A percentile compares a stretch with the other conserved stretches of the same genome.
phyloP scores from a whole-genome alignment of 352 stramenopile species.

The Pythium grandisporangium region DNA sequence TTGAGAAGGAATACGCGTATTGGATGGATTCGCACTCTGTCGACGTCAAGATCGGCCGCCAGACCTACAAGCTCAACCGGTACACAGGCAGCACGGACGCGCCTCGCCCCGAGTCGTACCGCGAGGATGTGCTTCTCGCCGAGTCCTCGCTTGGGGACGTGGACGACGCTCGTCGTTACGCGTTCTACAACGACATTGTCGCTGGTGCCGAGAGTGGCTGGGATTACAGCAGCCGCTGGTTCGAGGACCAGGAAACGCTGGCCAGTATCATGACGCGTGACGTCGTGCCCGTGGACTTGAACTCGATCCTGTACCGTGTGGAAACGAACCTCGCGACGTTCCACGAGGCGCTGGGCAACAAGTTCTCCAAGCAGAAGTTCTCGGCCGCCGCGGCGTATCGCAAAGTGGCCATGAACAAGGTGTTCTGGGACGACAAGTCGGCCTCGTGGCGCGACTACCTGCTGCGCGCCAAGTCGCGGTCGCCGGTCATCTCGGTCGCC shows the following conservation, averaged over 20 bases:
- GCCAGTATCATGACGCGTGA: slow-evolving; percentile 13
- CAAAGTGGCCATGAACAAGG: slow-evolving; percentile 14
- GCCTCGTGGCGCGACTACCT: slow-evolving; percentile 21
- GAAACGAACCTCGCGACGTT: slow-evolving; percentile 25
- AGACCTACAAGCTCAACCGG: slow-evolving; percentile 21
- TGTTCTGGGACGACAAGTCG: slow-evolving; percentile 17
- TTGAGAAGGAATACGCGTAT: slow-evolving; percentile 30
- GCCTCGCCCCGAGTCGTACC: slow-evolving; percentile 48
- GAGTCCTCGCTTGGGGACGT: background rate
- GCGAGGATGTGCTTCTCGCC: slow-evolving; percentile 21
- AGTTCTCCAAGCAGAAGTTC: slow-evolving; percentile 1
- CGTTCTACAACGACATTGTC: slow-evolving; percentile 23
- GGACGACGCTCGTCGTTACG: background rate
- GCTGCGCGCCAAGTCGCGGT: slow-evolving; percentile 6
- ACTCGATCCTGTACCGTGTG: slow-evolving; percentile 25
- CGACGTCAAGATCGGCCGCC: slow-evolving; percentile 5
- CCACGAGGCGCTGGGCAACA: slow-evolving; percentile 9
- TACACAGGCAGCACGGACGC: slow-evolving; percentile 11
- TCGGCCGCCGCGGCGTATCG: slow-evolving; percentile 5
- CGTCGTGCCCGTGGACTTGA: slow-evolving; percentile 38
- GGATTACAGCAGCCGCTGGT: slow-evolving; percentile 47
- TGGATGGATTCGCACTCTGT: slow-evolving; percentile 21
- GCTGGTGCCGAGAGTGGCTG: slow-evolving; percentile 37
- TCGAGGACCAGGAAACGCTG: slow-evolving; percentile 12
- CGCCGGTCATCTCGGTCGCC: slow-evolving; percentile 7